Percentiles rank a stretch among this genome's conserved stretches.
Conservation (phyloP, 768 basidiomycete genomes). For the Lentinula aciculospora region DNA sequence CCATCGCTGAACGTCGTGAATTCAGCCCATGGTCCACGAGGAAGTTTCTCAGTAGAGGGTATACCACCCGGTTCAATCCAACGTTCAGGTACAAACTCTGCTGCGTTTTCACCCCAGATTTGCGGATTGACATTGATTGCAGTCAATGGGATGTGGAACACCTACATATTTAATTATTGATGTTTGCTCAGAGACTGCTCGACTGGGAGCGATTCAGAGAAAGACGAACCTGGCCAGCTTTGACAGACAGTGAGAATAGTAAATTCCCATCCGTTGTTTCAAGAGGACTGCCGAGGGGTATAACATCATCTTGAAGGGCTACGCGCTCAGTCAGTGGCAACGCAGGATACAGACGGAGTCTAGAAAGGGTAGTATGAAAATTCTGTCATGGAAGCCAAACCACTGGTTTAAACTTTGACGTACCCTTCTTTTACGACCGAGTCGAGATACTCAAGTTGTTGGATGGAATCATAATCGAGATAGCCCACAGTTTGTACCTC, state of each 20-base stretch:
- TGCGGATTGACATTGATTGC: slow-evolving; percentile 24
- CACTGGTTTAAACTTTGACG: slow-evolving; percentile 3
- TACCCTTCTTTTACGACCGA: slow-evolving; percentile 37
- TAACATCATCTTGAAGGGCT: slow-evolving; percentile 31
- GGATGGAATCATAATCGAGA: slow-evolving; percentile 28
- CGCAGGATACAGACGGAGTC: slow-evolving; percentile 35
- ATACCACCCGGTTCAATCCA: slow-evolving; percentile 29
- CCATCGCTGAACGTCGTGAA: slow-evolving; percentile 36
- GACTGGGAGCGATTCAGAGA: neutral
- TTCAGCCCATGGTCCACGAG: slow-evolving; percentile 28
- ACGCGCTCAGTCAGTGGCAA: slow-evolving; percentile 34
- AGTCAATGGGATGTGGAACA: slow-evolving; percentile 28
- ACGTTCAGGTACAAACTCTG: slow-evolving; percentile 30
- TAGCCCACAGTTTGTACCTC: slow-evolving; percentile 29
- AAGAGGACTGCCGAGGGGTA: slow-evolving; percentile 33
- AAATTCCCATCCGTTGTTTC: slow-evolving; percentile 19
- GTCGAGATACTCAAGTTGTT: slow-evolving; percentile 33
- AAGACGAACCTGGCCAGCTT: slow-evolving; percentile 29
- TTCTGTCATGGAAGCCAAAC: neutral
- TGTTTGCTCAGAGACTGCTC: neutral
- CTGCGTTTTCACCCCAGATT: slow-evolving; percentile 31
- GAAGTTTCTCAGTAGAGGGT: slow-evolving; percentile 21
- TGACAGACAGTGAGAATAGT: slow-evolving; percentile 22
- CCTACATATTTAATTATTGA: slow-evolving; percentile 12
- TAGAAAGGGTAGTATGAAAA: slow-evolving; percentile 7